phyloP scores from a whole-genome alignment of 1,284 basidiomycete genomes.

The Salmacisia buchloeana region DNA sequence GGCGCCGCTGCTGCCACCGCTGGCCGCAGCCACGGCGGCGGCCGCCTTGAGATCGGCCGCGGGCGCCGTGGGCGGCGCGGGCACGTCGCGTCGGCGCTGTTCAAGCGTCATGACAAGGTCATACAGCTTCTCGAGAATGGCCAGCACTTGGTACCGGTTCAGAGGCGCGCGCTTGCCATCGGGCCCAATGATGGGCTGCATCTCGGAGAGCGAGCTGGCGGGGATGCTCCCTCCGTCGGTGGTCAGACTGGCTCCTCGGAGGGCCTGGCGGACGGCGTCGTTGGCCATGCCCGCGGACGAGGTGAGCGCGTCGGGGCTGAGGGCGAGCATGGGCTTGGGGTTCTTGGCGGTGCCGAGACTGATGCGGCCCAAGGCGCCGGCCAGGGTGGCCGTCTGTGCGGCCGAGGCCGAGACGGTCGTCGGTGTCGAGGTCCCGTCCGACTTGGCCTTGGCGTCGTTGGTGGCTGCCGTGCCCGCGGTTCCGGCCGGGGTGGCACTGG shows the following conservation, averaged over 20 bases:
- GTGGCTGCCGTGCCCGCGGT: slow-evolving; percentile 12
- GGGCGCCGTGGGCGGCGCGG: slow-evolving; percentile 53
- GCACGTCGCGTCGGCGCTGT: slow-evolving; percentile 75
- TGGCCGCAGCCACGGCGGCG: slow-evolving; percentile 57
- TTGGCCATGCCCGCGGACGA: slow-evolving; percentile 14
- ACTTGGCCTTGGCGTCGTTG: not conserved
- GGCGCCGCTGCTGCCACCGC: slow-evolving; percentile 6
- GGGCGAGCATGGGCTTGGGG: slow-evolving; percentile 68
- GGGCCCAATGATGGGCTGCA: too few relatives aligned
- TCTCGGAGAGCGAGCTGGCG: slow-evolving; percentile 64
- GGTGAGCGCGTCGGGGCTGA: not conserved
- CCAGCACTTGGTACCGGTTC: slow-evolving; percentile 69
- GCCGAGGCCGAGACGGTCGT: slow-evolving; percentile 41
- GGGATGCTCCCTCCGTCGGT: slow-evolving; percentile 48
- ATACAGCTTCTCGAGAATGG: slow-evolving; percentile 78
- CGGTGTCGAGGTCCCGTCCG: not conserved
- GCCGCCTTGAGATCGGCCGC: too few relatives aligned
- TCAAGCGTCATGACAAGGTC: slow-evolving; percentile 79
- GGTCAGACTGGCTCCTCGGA: slow-evolving; percentile 35
- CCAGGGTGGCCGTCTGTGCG: slow-evolving; percentile 60
- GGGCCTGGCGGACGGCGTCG: slow-evolving; percentile 41
- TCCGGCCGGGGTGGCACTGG: slow-evolving; percentile 24
- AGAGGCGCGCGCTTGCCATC: slow-evolving; percentile 55
- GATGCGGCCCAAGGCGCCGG: slow-evolving; percentile 92
- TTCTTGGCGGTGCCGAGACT: slow-evolving; percentile 84